These are phyloP conservation scores for Penicillium sp. DNA, from an alignment of 2,329 filamentous ascomycete genomes.

Conservation along the genomic window DNA sequence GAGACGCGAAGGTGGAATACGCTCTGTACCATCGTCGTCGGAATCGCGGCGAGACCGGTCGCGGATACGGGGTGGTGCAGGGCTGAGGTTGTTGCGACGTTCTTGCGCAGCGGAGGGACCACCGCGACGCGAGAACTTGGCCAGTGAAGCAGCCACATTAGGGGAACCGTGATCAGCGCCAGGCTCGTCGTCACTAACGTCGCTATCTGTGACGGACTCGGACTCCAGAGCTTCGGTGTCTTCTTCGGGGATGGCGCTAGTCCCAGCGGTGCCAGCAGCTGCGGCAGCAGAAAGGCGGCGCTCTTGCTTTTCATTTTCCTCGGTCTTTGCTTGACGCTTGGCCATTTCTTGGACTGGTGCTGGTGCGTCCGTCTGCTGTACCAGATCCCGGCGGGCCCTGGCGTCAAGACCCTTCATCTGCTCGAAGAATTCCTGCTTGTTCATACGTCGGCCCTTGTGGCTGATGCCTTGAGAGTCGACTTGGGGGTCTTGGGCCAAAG, in stretches of 20 bases:
- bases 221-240: conserved; percentile 20
- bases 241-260: conserved; percentile 16
- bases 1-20: conserved; percentile 40
- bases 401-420: conserved; percentile 61
- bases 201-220: conserved; percentile 25
- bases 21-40: conserved; percentile 45
- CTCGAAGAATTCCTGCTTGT: conserved; percentile 63
- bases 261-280: conserved; percentile 9
- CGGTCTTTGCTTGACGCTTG: conserved; percentile 29
- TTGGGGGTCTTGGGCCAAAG: conserved; percentile 50
- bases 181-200: conserved; percentile 24
- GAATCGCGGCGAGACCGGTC: conserved; percentile 36
- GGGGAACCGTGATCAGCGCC: conserved; percentile 23
- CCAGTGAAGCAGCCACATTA: conserved; percentile 39
- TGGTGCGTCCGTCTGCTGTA: conserved; percentile 44
- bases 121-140: conserved; percentile 32
- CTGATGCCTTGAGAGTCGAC: conserved; percentile 35
- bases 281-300: conserved; percentile 25
- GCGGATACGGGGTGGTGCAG: conserved; percentile 22
- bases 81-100: conserved; percentile 37
- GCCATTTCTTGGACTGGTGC: conserved; percentile 40
- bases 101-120: conserved; percentile 36
- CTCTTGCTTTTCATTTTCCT: conserved; percentile 26
- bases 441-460: conserved; percentile 59
- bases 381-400: conserved; percentile 52